These are phyloP conservation scores for Alnus rubra DNA, from an alignment of 306 rosid species.

Conservation along the genomic window DNA sequence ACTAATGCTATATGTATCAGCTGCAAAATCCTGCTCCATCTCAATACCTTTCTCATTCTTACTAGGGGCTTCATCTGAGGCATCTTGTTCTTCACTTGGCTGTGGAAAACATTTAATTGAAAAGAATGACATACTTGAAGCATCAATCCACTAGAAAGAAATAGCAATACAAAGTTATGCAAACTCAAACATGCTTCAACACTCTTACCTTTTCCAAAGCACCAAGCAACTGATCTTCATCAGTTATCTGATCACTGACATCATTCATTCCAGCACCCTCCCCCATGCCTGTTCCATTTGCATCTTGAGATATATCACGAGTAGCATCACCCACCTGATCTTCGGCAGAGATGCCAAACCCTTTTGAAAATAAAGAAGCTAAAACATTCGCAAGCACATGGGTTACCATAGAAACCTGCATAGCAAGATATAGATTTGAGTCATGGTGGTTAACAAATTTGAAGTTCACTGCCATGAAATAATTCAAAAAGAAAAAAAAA, in stretches of 20 bases:
- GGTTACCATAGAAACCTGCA: slow-evolving; percentile 74
- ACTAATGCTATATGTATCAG: slow-evolving; percentile 68
- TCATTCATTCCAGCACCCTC: slow-evolving; percentile 81
- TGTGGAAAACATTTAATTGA: slow-evolving; percentile 32
- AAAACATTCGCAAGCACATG: slow-evolving; percentile 65
- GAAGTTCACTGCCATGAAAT: background rate
- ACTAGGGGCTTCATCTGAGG: slow-evolving; percentile 52
- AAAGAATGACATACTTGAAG: background rate
- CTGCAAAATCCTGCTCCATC: slow-evolving; percentile 83
- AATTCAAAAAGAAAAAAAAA: background rate
- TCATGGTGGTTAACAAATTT: slow-evolving; percentile 1
- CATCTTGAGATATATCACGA: slow-evolving; percentile 51
- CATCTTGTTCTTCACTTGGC: slow-evolving; percentile 58
- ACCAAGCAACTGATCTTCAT: slow-evolving; percentile 90
- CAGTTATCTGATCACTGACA: slow-evolving; percentile 85
- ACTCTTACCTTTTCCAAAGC: slow-evolving; percentile 63
- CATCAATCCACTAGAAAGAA: background rate
- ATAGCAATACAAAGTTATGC: background rate
- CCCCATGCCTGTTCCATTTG: slow-evolving; percentile 83
- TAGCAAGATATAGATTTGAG: slow-evolving; percentile 18
- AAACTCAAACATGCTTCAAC: slow-evolving; percentile 5
- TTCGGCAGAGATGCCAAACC: slow-evolving; percentile 64
- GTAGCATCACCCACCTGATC: slow-evolving; percentile 52
- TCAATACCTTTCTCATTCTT: slow-evolving; percentile 74
- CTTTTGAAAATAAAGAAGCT: slow-evolving; percentile 62